Evolutionary conservation across 192 early-diverging fungal species (phyloP).

Genomic region (Linderina pennispora): DNA sequence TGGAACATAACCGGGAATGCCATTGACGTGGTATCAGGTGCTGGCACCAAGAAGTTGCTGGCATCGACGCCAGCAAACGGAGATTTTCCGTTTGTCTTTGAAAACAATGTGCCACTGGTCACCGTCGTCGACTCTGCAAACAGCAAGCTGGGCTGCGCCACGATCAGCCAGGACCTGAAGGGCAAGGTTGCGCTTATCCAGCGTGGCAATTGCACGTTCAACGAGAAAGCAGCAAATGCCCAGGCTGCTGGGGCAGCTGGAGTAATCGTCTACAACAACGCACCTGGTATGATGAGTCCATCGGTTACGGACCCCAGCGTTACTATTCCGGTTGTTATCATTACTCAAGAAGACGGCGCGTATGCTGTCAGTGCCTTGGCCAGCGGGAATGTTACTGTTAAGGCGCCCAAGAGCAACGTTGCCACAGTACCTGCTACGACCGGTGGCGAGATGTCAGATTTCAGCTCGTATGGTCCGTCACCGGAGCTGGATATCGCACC

Average conservation of each 20-base stretch:
- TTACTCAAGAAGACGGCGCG: constrained; percentile 38
- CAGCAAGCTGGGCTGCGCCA: constrained; percentile 15
- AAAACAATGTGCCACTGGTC: constrained; percentile 5
- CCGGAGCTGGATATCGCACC: constrained; percentile 57
- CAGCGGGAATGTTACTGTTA: neutral
- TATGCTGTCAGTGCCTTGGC: constrained; percentile 11
- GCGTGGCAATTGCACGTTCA: constrained; percentile 46
- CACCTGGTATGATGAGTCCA: constrained; percentile 22
- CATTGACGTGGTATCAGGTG: constrained; percentile 10
- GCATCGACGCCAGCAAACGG: neutral
- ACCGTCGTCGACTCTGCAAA: constrained; percentile 2
- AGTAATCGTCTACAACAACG: constrained; percentile 47
- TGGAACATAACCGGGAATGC: constrained; percentile 33
- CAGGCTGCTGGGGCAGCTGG: constrained; percentile 48
- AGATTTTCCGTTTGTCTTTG: neutral
- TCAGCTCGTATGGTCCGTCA: constrained; percentile 62
- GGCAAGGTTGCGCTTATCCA: constrained; percentile 44
- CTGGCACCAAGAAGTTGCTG: neutral
- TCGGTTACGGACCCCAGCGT: constrained; percentile 3
- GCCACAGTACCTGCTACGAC: constrained; percentile 14
- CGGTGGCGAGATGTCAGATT: constrained; percentile 50
- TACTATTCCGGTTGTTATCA: constrained; percentile 37
- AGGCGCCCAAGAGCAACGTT: constrained; percentile 22
- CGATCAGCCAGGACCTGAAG: neutral
- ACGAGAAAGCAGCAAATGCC: constrained; percentile 37